Evolutionary conservation across 2,329 filamentous ascomycete genomes (phyloP).

Genomic region (Colletotrichum sp.): DNA sequence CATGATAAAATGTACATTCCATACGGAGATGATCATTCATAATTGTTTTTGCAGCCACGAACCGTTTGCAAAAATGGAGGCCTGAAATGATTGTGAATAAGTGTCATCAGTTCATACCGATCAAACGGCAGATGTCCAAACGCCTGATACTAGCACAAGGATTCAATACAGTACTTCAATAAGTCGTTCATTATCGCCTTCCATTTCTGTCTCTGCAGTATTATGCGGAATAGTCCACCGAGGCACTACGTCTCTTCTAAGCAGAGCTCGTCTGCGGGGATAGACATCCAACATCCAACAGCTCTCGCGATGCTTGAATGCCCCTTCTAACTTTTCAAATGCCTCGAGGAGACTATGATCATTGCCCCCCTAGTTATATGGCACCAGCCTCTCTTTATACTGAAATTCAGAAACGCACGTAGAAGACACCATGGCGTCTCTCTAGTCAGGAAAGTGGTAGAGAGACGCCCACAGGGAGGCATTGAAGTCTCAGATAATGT

Average conservation of each 20-base stretch:
- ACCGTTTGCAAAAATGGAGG: background rate
- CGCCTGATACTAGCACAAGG: background rate
- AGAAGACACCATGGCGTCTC: background rate
- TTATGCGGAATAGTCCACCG: background rate
- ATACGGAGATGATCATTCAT: background rate
- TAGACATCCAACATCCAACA: background rate
- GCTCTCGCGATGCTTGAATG: background rate
- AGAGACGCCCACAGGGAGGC: background rate
- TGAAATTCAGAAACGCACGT: rapidly evolving
- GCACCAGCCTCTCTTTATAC: background rate
- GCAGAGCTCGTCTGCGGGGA: background rate
- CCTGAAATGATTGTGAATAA: background rate
- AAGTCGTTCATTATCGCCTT: background rate
- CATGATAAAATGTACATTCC: background rate
- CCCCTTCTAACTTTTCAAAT: background rate
- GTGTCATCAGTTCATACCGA: background rate
- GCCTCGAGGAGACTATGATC: background rate
- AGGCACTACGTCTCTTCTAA: background rate
- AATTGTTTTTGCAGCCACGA: background rate
- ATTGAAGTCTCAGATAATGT: background rate
- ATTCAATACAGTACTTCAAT: background rate
- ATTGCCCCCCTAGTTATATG: background rate
- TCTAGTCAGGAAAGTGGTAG: background rate
- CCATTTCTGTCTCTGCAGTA: background rate
- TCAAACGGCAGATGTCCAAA: background rate